Base-by-base conservation (phyloP, 495 filamentous ascomycete genomes). In the Tuber brumale region DNA sequence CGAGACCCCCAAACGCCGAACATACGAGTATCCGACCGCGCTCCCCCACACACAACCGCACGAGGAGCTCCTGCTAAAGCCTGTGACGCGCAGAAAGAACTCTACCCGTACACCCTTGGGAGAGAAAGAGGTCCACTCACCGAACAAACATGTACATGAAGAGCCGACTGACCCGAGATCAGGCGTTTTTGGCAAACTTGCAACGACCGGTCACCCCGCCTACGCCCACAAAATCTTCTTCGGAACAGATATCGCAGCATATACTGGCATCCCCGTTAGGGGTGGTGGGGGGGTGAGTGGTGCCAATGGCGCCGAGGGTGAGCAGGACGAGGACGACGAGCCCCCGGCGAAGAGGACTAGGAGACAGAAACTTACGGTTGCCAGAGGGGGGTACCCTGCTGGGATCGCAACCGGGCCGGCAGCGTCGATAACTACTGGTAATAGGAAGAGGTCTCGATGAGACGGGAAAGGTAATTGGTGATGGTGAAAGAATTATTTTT, bases 31-130 rank as follows among this genome's bases (percentile, higher is more conserved):
- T 82, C 91, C 92, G 2, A 91, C 89, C 0, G 84, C 85, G 2
- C 87, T 99, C 7, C 95, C 95, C 2, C 89, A 89, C 6, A 98
- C 95, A 0, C 89, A 89, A 75, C 77, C 88, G 0, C 92, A 94
- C 81, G 92, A 93, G 0, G 85, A 85, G 27, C 83, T 96, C 66
- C 86, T 93, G 70, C 87, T 89, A 21, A 87, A 88, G 35, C 45
- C 69, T 2, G 74, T 76, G 19, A 41, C 71, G 9, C 51, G 71
- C 18, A 48, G 45, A 18, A 71, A 70, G 66, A 66, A 41, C 46
- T 70, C 43, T 39, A 72, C 69, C 31, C 72, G 81, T 14, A 57
- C 51, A 14, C 81, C 81, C n/a, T 74, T 82, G n/a, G 76, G 81
- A 4, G 78, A 82, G 66, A 82, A 82, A 69, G 76, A 82, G 73